Base-by-base conservation (phyloP, 2,329 filamentous ascomycete species). In the Claviceps pazoutovae region DNA sequence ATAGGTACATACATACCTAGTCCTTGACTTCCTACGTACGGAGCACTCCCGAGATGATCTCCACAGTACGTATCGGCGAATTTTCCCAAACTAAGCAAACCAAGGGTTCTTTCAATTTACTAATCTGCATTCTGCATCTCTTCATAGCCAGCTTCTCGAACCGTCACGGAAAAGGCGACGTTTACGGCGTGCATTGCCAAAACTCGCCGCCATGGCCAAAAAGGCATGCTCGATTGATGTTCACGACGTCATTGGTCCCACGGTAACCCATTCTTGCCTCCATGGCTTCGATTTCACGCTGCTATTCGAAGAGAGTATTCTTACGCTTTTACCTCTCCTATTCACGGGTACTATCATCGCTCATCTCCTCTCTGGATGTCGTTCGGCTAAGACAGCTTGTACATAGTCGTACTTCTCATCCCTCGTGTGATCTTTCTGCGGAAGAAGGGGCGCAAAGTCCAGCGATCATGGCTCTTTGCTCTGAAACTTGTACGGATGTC, bases 261-360 rank as follows among this genome's bases (percentile, higher is more conserved):
- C 47, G 3, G 56, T 59, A 38, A 53, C 49, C 37, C 30, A 17
- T 11, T 46, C 47, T 37, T 63, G 60, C 48, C 56, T 57, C n/a
- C 54, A 49, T n/a, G 60, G 60, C 44, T 62, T 60, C 53, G 61
- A 63, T 53, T 62, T 63, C 46, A 62, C 61, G 6, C 54, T 63
- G 9, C 53, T 63, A 2, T 63, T 62, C 49, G 59, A 63, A 45
- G 59, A 63, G 48, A 53, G 52, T 44, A 54, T 63, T 19, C 55
- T 63, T 26, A 57, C 56, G 6, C 42, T 61, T 34, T 50, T 56
- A 39, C 58, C 59, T 17, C 50, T 59, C n/a, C 54, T 53, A 9
- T 39, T 58, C 13, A 50, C 57, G 11, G 43, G 57, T 58, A 50
- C 34, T 36, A 36, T 5, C 5, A 16, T 16, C 21, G n/a, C 8